Conservation (phyloP, 495 filamentous ascomycete genomes). For the Bryoglossum gracile region DNA sequence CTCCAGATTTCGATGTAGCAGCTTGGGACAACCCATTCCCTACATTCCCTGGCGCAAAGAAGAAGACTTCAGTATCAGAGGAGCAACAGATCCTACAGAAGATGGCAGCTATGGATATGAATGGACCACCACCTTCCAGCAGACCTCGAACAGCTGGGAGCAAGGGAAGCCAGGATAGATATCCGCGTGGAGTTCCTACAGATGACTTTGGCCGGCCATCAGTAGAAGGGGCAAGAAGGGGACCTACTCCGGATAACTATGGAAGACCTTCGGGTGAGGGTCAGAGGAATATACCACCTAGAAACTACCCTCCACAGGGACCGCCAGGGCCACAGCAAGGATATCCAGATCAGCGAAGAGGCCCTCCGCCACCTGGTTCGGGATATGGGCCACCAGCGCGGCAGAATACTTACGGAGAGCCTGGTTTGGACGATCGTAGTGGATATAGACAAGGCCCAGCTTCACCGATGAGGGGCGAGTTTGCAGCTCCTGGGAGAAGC, state of each 20-base stretch:
- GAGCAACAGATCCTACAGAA: conserved; percentile 42
- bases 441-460: conserved; percentile 22
- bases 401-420: conserved; percentile 20
- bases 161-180: conserved; percentile 4
- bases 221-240: conserved; percentile 5
- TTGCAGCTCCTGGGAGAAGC: conserved; percentile 24
- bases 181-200: background rate
- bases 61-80: conserved; percentile 38
- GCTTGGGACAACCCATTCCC: conserved; percentile 66
- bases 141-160: conserved; percentile 6
- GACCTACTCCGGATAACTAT: conserved; percentile 11
- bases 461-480: conserved; percentile 12
- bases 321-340: conserved; percentile 20
- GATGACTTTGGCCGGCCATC: conserved; percentile 17
- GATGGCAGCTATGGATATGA: conserved; percentile 54
- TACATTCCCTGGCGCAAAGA: conserved; percentile 48
- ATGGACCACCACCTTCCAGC: conserved; percentile 27
- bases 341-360: conserved; percentile 23
- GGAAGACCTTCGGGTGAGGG: conserved; percentile 20
- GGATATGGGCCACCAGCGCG: conserved; percentile 30
- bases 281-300: conserved; percentile 15
- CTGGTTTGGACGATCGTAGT: conserved; percentile 21
- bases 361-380: conserved; percentile 20
- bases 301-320: conserved; percentile 18
- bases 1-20: conserved; percentile 41